A percentile compares a stretch with the other conserved stretches of the same genome.
These are phyloP conservation scores for Endocalyx cinctus DNA, from an alignment of 2,329 filamentous ascomycete genomes.

Conservation along the genomic window DNA sequence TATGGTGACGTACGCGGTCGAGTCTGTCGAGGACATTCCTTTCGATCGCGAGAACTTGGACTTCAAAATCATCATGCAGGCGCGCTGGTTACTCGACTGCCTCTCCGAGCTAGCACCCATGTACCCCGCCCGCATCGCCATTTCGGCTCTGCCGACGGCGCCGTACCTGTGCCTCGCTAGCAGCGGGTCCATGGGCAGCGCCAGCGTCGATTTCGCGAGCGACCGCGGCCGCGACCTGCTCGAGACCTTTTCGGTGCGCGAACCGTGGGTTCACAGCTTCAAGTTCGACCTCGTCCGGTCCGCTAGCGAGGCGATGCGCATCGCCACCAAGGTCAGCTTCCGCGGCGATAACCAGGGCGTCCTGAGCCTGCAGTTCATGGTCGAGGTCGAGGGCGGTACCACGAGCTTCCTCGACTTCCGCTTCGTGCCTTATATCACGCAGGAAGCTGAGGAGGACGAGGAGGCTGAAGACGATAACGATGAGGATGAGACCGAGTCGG, in stretches of 20 bases:
- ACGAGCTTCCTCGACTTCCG: slow-evolving; percentile 78
- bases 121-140: slow-evolving; percentile 66
- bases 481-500: too few relatives aligned
- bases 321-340: slow-evolving; percentile 88
- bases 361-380: slow-evolving; percentile 91
- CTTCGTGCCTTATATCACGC: slow-evolving; percentile 67
- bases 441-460: slow-evolving; percentile 52
- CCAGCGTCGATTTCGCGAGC: slow-evolving; percentile 62
- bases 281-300: slow-evolving; percentile 83
- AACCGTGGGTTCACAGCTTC: slow-evolving; percentile 66
- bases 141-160: slow-evolving; percentile 58
- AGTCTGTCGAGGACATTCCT: slow-evolving; percentile 74
- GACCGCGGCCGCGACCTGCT: slow-evolving; percentile 62
- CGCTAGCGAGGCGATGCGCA: slow-evolving; percentile 86
- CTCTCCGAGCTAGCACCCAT: slow-evolving; percentile 66
- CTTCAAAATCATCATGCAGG: slow-evolving; percentile 94
- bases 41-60: slow-evolving; percentile 75
- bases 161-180: slow-evolving; percentile 74
- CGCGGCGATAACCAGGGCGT: slow-evolving; percentile 86
- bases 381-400: slow-evolving; percentile 70
- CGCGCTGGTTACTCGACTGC: slow-evolving; percentile 66
- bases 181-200: slow-evolving; percentile 54
- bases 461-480: slow-evolving; percentile 34
- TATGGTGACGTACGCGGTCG: slow-evolving; percentile 80
- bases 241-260: slow-evolving; percentile 66